Evolutionary conservation across 73 alveolate genomes (phyloP), one percentile per base, ranked within the genome.

Genomic region (Paramecium primaurelia): DNA sequence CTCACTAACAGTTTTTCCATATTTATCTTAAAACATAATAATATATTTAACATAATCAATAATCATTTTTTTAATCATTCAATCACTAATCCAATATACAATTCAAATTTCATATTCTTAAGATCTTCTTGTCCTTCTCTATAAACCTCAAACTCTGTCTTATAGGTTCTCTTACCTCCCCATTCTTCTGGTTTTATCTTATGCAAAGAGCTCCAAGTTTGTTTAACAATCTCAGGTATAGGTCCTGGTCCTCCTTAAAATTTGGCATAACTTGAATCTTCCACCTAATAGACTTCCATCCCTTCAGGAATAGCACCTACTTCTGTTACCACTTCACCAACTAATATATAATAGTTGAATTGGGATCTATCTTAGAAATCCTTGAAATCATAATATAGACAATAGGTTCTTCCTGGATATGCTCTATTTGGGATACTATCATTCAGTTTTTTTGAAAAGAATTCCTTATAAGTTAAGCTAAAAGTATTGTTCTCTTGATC

Each of bases 21-120:
- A 75, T 75, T 64, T 64, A 64, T 64, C 84, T 64, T 64, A 34
- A 34, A 64, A 64, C 84, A 64, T 64, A 64, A 12, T 64, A 32
- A 12, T 32, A 64, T 64, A 64, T 32, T 59, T 26, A 20, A 26
- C 77, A 26, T 64, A 64, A 28, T 64, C 30, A 42, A 64, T 64
- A 28, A 2, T 32, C 47, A 64, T 25, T 64, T 25, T 11, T 40
- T 40, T 58, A 22, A 12, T 64, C 84, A 64, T 64, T 64, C 84
- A 28, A 32, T 28, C 9, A 14, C 26, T 11, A 64, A 32, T 25
- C 51, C 84, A 22, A 64, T 28, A 64, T 12, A 64, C 2, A 64
- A 34, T 64, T 26, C 16, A 64, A 64, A 28, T 12, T 0, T 34
- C 84, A 64, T 64, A 49, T 28, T 28, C 30, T 64, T 14, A 9